phyloP scores from a whole-genome alignment of 192 early-diverging fungal genomes.

The Backusella mclennaniae region DNA sequence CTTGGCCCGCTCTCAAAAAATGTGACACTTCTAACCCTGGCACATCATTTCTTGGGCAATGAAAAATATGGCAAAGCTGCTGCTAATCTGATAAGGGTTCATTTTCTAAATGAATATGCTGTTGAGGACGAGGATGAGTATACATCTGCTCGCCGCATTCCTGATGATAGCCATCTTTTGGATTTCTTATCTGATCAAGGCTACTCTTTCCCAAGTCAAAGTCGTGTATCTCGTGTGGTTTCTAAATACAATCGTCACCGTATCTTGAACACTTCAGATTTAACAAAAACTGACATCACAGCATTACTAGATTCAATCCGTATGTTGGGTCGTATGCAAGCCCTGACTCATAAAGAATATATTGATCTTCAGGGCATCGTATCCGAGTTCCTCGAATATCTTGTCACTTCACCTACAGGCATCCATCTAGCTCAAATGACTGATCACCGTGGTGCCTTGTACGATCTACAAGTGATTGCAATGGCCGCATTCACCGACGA shows the following conservation, averaged over 20 bases:
- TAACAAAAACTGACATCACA: slow-evolving; percentile 46
- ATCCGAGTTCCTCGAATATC: slow-evolving; percentile 49
- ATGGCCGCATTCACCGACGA: slow-evolving; percentile 58
- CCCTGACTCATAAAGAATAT: slow-evolving; percentile 56
- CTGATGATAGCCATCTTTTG: slow-evolving; percentile 39
- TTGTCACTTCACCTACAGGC: slow-evolving; percentile 51
- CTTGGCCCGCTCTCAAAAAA: slow-evolving; percentile 43
- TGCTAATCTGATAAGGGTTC: slow-evolving; percentile 52
- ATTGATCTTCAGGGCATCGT: slow-evolving; percentile 48
- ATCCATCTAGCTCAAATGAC: slow-evolving; percentile 48
- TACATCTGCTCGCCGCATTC: slow-evolving; percentile 31
- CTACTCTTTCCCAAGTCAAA: slow-evolving; percentile 54
- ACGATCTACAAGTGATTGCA: slow-evolving; percentile 53
- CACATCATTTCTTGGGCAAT: slow-evolving; percentile 52
- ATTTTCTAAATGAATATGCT: slow-evolving; percentile 43
- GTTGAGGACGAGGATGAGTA: slow-evolving; percentile 47
- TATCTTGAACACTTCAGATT: slow-evolving; percentile 36
- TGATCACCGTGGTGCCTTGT: slow-evolving; percentile 54
- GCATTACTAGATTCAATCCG: slow-evolving; percentile 52
- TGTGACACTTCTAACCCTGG: slow-evolving; percentile 50
- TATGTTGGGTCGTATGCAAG: slow-evolving; percentile 46
- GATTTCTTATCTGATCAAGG: slow-evolving; percentile 57
- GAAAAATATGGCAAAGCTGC: slow-evolving; percentile 48
- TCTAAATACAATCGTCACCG: slow-evolving; percentile 33
- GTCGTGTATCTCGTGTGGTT: slow-evolving; percentile 46